These are phyloP conservation scores for Exophiala lecanii-corni DNA, from an alignment of 2,329 filamentous ascomycete genomes.

Conservation along the genomic window DNA sequence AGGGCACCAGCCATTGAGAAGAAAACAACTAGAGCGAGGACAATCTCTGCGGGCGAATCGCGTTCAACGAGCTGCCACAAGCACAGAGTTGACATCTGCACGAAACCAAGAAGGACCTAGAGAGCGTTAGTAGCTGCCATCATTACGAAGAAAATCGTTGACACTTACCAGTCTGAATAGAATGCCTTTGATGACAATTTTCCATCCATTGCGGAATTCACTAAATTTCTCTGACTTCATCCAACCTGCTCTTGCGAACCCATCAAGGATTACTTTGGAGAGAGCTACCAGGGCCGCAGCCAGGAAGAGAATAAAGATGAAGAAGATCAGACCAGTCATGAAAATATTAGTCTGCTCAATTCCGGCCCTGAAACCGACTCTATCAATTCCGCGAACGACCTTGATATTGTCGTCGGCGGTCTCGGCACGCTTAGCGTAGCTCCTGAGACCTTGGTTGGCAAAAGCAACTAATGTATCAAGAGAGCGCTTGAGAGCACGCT, in stretches of 20 bases:
- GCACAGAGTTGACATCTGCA: slow-evolving; percentile 83
- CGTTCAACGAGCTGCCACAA: slow-evolving; percentile 87
- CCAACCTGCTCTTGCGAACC: slow-evolving; percentile 67
- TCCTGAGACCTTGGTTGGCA: slow-evolving; percentile 12
- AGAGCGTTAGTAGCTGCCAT: slow-evolving; percentile 7
- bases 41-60: slow-evolving; percentile 80
- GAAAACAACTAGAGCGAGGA: slow-evolving; percentile 84
- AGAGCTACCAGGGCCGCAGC: slow-evolving; percentile 66
- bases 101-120: slow-evolving; percentile 77
- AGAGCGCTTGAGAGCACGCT: slow-evolving; percentile 43
- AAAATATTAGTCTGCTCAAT: slow-evolving; percentile 93
- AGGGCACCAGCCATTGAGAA: slow-evolving; percentile 73
- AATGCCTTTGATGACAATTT: slow-evolving; percentile 86
- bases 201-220: slow-evolving; percentile 93
- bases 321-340: slow-evolving; percentile 85
- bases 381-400: slow-evolving; percentile 74
- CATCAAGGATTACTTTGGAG: slow-evolving; percentile 79
- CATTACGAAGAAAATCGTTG: not conserved
- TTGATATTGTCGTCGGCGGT: slow-evolving; percentile 40
- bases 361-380: slow-evolving; percentile 76
- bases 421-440: slow-evolving; percentile 53
- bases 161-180: slow-evolving; percentile 68
- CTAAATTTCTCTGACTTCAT: slow-evolving; percentile 83
- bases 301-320: slow-evolving; percentile 74
- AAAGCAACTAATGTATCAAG: slow-evolving; percentile 34